Base-by-base conservation (phyloP, 306 rosid genomes). In the Cucumis melo region DNA sequence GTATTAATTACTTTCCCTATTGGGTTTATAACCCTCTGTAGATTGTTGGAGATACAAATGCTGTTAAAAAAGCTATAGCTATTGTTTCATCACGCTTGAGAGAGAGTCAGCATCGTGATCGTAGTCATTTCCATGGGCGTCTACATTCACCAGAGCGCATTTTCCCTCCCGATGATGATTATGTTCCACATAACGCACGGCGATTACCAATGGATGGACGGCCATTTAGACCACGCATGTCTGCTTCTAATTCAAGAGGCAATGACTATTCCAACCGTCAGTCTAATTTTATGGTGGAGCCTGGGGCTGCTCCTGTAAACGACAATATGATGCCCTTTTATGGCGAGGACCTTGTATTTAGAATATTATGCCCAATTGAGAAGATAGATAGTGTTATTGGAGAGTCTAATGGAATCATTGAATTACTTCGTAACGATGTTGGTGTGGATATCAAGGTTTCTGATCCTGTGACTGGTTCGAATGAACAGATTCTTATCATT, bases 71-170 rank as follows among this genome's bases (percentile, higher is more conserved):
- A 81, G 98, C 99, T 76, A 54, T 92, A 68, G 84, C 74, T 20
- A 80, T 84, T 17, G 88, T 95, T 73, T 90, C 99, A 34, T 82
- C 96, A 36, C 93, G 99, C 76, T 85, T 95, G 83, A 88, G 99
- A 91, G 99, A 95, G 91, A 95, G 99, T 73, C 99, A 95, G 86
- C 98, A 95, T 80, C 98, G 99, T 7, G 98, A 95, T 46, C 95
- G 99, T 44, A 67, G 85, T 82, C 86, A 90, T 80, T 90, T 92
- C 77, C 97, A 95, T 76, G 96, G 90, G 55, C 93, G 98, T 21
- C 66, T 23, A 50, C 92, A 88, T 84, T 95, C 99, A 24, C 98
- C 99, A 0, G 99, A 95, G 77, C 96, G 84, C 21, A 89, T 88
- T 84, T 90, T 88, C 75, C 77, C 94, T 80, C 92, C 92, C 7